Evolutionary conservation across 1,284 basidiomycete species (phyloP), one percentile per base, ranked within the genome.

Genomic region (Microbotryomycetes sp.): DNA sequence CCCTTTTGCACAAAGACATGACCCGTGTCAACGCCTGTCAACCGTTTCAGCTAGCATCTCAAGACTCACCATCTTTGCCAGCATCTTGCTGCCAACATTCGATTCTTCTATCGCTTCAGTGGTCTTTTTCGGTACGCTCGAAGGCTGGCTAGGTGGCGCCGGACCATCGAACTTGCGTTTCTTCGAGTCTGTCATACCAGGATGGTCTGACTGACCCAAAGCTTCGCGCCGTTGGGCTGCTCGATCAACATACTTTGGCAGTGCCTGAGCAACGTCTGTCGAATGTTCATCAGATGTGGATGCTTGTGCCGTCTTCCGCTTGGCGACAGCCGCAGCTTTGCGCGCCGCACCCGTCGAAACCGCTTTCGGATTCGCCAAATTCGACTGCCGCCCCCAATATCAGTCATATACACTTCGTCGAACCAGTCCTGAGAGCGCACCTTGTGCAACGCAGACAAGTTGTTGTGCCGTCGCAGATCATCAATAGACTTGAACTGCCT

Each of bases 371-470:
- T 69, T 65, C 24, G 52, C 52, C 35, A 72, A 59, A 55, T 73
- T 72, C 18, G 64, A 69, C 72, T 72, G 58, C 23, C 5, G 15
- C 7, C 24, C 23, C 29, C 6, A n/a, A 15, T 23, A 41, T 26
- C 60, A 18, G 30, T 5, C 21, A 26, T 9, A 30, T 24, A 31
- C 16, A 16, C 24, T 26, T 1, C 5, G 28, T 15, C 23, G 26
- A 28, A 49, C 31, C 11, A 51, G 15, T 30, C 18, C 26, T 26
- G 1, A 30, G n/a, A 21, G 58, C 23, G 21, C 49, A 51, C 49
- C 27, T 94, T 96, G 78, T 97, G 92, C 65, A 97, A 78, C 73
- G 88, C 88, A 27, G 92, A 96, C 77, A 89, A 86, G 67, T 85
- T 86, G 73, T 87, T 90, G 73, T 97, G 92, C 46, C 89, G 84